Percentiles rank a stretch among this genome's conserved stretches.
phyloP scores from a whole-genome alignment of 306 rosid species.

The Vigna unguiculata region DNA sequence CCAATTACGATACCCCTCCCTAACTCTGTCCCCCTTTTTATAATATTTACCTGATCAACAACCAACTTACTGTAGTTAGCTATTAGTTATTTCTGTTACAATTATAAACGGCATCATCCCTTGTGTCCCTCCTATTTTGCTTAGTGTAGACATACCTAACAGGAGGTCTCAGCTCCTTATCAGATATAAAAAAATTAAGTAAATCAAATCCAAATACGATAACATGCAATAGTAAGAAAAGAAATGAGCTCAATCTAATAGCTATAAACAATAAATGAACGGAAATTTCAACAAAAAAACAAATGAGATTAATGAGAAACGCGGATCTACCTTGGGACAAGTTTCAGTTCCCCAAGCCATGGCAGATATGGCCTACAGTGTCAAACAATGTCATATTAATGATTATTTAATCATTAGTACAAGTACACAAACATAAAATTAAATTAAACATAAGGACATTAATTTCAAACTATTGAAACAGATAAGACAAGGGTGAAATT shows the following conservation, averaged over 20 bases:
- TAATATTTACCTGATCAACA: neutral
- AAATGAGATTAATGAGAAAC: slow-evolving; percentile 6
- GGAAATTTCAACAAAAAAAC: neutral
- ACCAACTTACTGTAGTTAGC: neutral
- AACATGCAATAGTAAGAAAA: neutral
- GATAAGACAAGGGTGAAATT: neutral
- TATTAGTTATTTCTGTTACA: no score
- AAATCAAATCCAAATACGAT: slow-evolving; percentile 6
- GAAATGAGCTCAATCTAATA: neutral
- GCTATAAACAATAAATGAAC: neutral
- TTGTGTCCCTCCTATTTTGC: neutral
- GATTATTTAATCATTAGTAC: neutral
- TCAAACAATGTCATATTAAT: slow-evolving; percentile 27
- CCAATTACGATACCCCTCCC: neutral
- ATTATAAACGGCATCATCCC: neutral
- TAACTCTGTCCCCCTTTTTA: neutral
- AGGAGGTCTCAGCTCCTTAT: neutral
- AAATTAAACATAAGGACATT: neutral
- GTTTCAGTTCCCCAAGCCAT: slow-evolving; percentile 97
- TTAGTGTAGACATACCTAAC: neutral
- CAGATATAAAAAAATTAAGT: neutral
- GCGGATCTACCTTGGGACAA: slow-evolving; percentile 71
- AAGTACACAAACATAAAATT: neutral
- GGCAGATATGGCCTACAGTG: slow-evolving; percentile 73
- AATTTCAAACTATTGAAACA: neutral